Evolutionary conservation across 1,139 yeast species (phyloP), one percentile per base, ranked within the genome.

Genomic region (Diutina siamensis): DNA sequence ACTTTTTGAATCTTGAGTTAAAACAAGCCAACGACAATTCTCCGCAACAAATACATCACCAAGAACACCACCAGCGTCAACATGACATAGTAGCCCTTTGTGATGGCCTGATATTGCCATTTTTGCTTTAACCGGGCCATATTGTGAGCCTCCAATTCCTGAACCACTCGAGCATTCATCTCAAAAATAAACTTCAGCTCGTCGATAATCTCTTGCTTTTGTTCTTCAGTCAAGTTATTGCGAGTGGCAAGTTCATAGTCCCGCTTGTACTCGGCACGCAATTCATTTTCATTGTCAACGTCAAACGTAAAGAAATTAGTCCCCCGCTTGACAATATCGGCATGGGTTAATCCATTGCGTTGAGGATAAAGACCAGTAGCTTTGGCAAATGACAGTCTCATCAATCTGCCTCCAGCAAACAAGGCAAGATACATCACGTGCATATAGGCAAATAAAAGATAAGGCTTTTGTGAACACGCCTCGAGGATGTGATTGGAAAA

Each of bases 381-480:
- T 55, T 72, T 77, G 45, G 82, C 70, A 34, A 85, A 62, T 19
- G 79, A 74, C 1, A 88, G 79, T 49, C 83, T 68, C 78, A 85
- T 74, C 46, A 85, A 71, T 51, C 81, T 70, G 27, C 94, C 95
- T 45, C 95, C 95, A 4, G 95, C 95, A 64, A 86, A 86, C 45
- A 86, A 71, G 1, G 94, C 95, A 57, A 85, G 67, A 61, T 86
- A 86, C 79, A 85, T 74, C 42, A 84, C 94, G 58, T 85, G 95
- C 66, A 86, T 76, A 61, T 85, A 85, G n/a, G 95, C 94, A 48
- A 86, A 67, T 35, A 85, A 63, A 34, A 83, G 63, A 55, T 83
- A 77, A 8, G 95, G 95, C 56, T 81, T 80, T 45, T 74, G 78
- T 32, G 59, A 58, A 21, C 83, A 72, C 7, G 68, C 72, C 44